phyloP scores from a whole-genome alignment of 257 asterid genomes.

The Petrea volubilis region DNA sequence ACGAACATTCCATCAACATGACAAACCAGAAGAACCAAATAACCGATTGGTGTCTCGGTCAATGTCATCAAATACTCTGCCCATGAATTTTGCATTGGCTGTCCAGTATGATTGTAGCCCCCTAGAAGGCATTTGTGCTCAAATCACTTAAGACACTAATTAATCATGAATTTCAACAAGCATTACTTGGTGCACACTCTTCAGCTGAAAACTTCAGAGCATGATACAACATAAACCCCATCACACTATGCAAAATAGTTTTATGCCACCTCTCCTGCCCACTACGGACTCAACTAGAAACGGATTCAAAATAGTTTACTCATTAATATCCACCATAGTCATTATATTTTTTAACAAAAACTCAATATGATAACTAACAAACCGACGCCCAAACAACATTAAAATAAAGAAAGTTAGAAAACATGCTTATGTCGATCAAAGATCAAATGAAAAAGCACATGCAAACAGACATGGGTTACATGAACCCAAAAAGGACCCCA shows the following conservation, averaged over 20 bases:
- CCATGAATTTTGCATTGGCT: too few species aligned
- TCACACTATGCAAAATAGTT: background rate
- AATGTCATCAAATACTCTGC: too few species aligned
- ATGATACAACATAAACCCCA: background rate
- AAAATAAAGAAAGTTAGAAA: too few species aligned
- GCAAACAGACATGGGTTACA: background rate
- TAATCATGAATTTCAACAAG: background rate
- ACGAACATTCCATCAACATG: background rate
- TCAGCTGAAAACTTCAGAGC: background rate
- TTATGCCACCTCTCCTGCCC: background rate
- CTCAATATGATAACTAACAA: background rate
- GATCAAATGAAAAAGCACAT: background rate
- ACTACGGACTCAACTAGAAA: background rate
- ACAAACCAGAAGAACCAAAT: too few species aligned
- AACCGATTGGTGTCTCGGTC: too few species aligned
- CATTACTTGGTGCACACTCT: background rate
- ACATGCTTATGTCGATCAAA: background rate
- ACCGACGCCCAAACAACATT: background rate
- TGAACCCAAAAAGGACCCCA: background rate
- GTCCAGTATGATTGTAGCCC: too few species aligned
- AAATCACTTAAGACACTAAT: background rate
- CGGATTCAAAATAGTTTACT: background rate
- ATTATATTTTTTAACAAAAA: background rate
- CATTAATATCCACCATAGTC: too few species aligned
- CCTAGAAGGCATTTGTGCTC: too few species aligned